phyloP scores from a whole-genome alignment of 768 basidiomycete species.

The Cyathus striatus region DNA sequence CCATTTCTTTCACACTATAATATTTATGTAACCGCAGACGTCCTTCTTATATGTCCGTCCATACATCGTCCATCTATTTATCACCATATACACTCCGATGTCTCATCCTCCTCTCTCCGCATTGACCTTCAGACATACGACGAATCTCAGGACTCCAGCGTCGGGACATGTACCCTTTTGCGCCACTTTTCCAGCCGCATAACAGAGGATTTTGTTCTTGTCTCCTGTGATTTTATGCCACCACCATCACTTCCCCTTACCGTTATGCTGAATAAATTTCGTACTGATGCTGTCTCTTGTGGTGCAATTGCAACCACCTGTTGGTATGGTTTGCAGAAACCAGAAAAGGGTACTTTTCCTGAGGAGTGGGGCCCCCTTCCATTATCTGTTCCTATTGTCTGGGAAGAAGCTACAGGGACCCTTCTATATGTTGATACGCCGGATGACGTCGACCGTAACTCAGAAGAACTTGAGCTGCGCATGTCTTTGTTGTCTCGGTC shows the following conservation, averaged over 20 bases:
- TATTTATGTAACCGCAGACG: slow-evolving; percentile 44
- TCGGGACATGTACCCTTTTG: slow-evolving; percentile 73
- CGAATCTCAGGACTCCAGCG: slow-evolving; percentile 57
- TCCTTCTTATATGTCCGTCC: slow-evolving; percentile 80
- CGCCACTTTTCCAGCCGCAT: slow-evolving; percentile 75
- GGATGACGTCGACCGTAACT: slow-evolving; percentile 61
- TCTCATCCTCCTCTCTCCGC: slow-evolving; percentile 57
- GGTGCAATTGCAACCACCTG: slow-evolving; percentile 61
- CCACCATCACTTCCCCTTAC: slow-evolving; percentile 68
- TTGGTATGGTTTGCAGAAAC: slow-evolving; percentile 49
- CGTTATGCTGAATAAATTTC: slow-evolving; percentile 74
- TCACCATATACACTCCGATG: slow-evolving; percentile 80
- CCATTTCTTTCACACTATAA: no score
- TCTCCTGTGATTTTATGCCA: slow-evolving; percentile 89
- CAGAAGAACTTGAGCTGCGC: slow-evolving; percentile 67
- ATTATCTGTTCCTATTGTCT: slow-evolving; percentile 50
- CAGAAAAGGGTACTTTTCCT: slow-evolving; percentile 48
- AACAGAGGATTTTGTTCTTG: slow-evolving; percentile 78
- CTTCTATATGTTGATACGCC: slow-evolving; percentile 70
- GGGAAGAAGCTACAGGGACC: slow-evolving; percentile 61
- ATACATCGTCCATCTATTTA: slow-evolving; percentile 72
- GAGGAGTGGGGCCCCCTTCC: slow-evolving; percentile 64
- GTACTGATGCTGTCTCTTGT: slow-evolving; percentile 62
- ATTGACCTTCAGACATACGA: slow-evolving; percentile 82
- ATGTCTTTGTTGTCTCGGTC: slow-evolving; percentile 74